Evolutionary conservation across 83 land plant species (phyloP).

Genomic region (Picea mariana): DNA sequence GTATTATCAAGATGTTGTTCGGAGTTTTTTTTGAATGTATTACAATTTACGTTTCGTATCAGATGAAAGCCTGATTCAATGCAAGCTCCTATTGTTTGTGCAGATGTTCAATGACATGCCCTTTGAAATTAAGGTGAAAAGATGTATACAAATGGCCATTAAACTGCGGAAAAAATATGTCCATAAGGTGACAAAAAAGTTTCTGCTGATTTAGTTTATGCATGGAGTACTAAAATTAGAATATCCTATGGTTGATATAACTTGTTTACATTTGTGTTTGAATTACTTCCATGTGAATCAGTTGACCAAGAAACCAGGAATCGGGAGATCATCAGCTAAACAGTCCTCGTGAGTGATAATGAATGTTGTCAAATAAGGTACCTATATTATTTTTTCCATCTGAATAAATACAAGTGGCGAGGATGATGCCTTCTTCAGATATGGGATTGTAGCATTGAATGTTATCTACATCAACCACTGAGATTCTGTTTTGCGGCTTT

Average conservation of each 20-base stretch:
- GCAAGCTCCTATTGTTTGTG: neutral
- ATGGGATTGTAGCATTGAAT: neutral
- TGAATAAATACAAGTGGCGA: neutral
- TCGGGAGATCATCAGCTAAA: constrained; percentile 1
- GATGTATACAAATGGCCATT: constrained; percentile 66
- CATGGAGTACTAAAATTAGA: neutral
- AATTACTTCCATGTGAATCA: neutral
- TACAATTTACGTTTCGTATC: neutral
- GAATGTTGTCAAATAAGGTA: neutral
- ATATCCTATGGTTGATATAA: neutral
- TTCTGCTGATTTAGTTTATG: neutral
- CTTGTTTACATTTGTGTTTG: neutral
- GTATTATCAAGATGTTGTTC: neutral
- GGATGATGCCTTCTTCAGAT: constrained; percentile 12
- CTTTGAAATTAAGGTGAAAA: constrained; percentile 70
- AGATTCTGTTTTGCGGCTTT: neutral
- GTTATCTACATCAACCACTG: neutral
- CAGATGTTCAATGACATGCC: constrained; percentile 91
- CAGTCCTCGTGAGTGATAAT: constrained; percentile 13
- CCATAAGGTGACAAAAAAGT: constrained; percentile 47
- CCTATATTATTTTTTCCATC: neutral
- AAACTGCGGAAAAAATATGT: constrained; percentile 74
- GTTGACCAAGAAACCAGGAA: neutral
- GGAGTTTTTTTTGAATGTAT: neutral
- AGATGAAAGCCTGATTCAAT: neutral